Base-by-base conservation (phyloP, 192 early-diverging fungal genomes). In the Podila horticola region DNA sequence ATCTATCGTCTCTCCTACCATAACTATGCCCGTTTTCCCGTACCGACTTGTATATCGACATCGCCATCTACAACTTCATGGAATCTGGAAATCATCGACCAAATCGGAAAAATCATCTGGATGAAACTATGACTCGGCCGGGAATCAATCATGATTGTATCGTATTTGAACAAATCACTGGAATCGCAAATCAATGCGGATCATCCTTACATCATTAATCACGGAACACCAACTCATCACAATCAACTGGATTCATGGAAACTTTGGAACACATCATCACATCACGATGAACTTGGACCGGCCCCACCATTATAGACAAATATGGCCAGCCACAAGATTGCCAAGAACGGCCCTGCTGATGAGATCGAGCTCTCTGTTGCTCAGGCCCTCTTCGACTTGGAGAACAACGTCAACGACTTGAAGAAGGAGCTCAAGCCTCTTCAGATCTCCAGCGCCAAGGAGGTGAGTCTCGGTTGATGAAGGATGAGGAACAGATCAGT, bases 391-490 rank as follows among this genome's bases (percentile, higher is more conserved):
- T 88, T 92, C 87, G 97, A 99, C 86, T 90, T 98, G 67, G 96
- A 98, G 91, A 89, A 93, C 74, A 97, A 94, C 91, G 95, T 96
- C 76, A 87, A 94, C 70, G 98, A 99, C 83, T 92, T 99, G 82
- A 97, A 96, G 94, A 94, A 93, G 84, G 98, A 99, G 74, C 91
- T 99, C 75, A 91, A 94, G 79, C 94, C 95, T 66, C 92, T 99
- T 84, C 96, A 97, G 87, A 94, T 99, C 90, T 88, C 90, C 86
- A 85, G 88, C 64, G 98, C 96, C 83, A 97, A 97, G 94, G 98
- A 99, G 91, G 96, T 91, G 85, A 82, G 87, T 79, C 36, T 60
- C 4, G 30, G 36, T 20, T 4, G 26, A 12, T 62, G 22, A n/a
- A 48, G 30, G 45, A 15, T 61, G 48, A 28, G 17, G 3, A 12